Evolutionary conservation across 331 rosid species (phyloP), one percentile per base, ranked within the genome.

Genomic region (Stylosanthes scabra): DNA sequence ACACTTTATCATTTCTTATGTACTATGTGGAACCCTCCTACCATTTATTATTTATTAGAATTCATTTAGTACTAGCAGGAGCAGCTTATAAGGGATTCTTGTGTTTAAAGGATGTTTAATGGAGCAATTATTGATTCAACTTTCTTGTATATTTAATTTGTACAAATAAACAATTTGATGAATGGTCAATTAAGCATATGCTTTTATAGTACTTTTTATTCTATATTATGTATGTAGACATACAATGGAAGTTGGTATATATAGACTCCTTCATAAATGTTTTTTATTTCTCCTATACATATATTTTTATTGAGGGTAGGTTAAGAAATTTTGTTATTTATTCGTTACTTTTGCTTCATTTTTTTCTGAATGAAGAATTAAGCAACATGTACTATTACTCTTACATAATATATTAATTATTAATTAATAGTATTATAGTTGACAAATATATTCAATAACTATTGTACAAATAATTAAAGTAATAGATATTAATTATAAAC

Each of bases 1-100:
- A 77, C 77, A 62, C 71, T 76, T 62, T 11, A 77, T 69, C 60
- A 77, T 77, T 77, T 77, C 71, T 61, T 70, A 77, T 77, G 67
- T 62, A 4, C 54, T 70, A 77, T 77, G 67, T 62, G 7, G 25
- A 70, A n/a, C 47, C 27, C 69, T 34, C 49, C 14, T 51, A 60
- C 13, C 55, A 20, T 3, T 45, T 31, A 29, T 16, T 40, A 14
- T 9, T 9, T 63, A 11, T 25, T 8, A 11, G 5, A 44, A 10
- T 39, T 29, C 40, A 25, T 13, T 3, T 7, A 10, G 11, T 3
- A 44, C 49, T 44, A 44, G 7, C 37, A 16, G 8, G 7, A 44
- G 7, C 37, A 16, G 8, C 51, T 27, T 37, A 8, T 13, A 14
- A 69, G 57, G 11, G 52, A 78, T 71, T 56, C 68, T 71, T 71